Base-by-base conservation (phyloP, 371 early-diverging fungal genomes). In the Mucor saturninus region DNA sequence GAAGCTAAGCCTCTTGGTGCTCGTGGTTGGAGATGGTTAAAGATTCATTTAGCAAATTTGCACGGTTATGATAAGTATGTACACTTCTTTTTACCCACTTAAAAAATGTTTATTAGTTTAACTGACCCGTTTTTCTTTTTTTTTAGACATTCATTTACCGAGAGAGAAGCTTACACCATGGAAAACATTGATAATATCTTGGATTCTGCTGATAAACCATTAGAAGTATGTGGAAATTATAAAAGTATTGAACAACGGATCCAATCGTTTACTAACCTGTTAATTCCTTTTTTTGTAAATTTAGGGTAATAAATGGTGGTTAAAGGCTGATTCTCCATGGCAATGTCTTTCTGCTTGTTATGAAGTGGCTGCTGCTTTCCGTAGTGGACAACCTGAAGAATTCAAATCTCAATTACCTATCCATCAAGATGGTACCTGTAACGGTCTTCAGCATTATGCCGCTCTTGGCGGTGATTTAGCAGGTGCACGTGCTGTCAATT, bases 401-500 rank as follows among this genome's bases (percentile, higher is more conserved):
- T 97, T 83, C 67, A 66, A 76, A 52, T 93, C 92, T 45, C 72
- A 80, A 7, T 71, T 98, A 32, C 98, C 96, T n/a, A 82, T 98
- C 21, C 99, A 98, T 72, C 97, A 97, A 75, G 99, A 99, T 73
- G 99, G 98, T 50, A 95, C 98, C 1, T 99, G 99, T 79, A 98
- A 98, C 69, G 99, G 99, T 28, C 82, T 99, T 64, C 99, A 99
- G 79, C 99, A 99, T 77, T 98, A 98, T 70, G 99, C 99, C 3
- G 98, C 99, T 0, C 79, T 99, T 48, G 98, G 98, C 64, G 94
- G 98, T 72, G 99, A 99, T 75, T 71, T 83, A 53, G 86, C 88
- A 14, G 98, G 98, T 62, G 99, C 98, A 3, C 70, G 79, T 52
- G 93, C 94, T 43, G 99, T 99, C 65, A 98, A 99, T 67, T 78